Evolutionary conservation across 148 eudicot species (phyloP), one percentile per base, ranked within the genome.

Genomic region (Rhododendron vialii): DNA sequence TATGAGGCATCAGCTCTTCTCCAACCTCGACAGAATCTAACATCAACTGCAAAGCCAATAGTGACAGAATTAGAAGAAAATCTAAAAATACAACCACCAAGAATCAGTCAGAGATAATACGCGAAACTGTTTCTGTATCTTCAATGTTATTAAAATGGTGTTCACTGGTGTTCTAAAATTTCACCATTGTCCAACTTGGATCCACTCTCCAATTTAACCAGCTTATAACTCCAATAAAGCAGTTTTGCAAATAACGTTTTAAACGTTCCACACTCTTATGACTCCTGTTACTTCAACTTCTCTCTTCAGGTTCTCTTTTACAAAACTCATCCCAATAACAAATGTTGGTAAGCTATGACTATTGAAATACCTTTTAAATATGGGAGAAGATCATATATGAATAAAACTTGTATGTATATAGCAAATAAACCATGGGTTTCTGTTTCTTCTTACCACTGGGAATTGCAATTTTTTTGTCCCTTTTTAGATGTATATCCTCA

Each of bases 1-100:
- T 92, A 77, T 91, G 92, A 57, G 96, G 98, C 98, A 96, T 97
- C 79, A 97, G 87, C 90, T 95, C 99, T 78, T 92, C 94, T n/a
- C 98, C 98, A 83, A 81, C 93, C 77, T 45, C 88, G 74, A 93
- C 92, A 69, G 94, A 87, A 76, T 89, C 90, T 86, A 91, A 17
- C 99, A 97, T 95, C 85, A 90, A 83, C 99, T 97, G 94, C 53
- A 24, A 88, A 78, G 53, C 78, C 82, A 90, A 82, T 82, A 77
- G 35, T 20, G 30, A 33, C 80, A 50, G 74, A 65, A 26, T 48
- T 14, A 43, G 24, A 22, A 63, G 28, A 57, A 13, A 48, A n/a
- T 80, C 18, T 11, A 35, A 8, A 55, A 20, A 5, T 17, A 43
- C 9, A 36, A 55, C 28, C 20, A 8, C 22, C 51, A 51, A 22